Evolutionary conservation across 441 rosid species (phyloP), one percentile per base, ranked within the genome.

Genomic region (Francoa sonchifolia): DNA sequence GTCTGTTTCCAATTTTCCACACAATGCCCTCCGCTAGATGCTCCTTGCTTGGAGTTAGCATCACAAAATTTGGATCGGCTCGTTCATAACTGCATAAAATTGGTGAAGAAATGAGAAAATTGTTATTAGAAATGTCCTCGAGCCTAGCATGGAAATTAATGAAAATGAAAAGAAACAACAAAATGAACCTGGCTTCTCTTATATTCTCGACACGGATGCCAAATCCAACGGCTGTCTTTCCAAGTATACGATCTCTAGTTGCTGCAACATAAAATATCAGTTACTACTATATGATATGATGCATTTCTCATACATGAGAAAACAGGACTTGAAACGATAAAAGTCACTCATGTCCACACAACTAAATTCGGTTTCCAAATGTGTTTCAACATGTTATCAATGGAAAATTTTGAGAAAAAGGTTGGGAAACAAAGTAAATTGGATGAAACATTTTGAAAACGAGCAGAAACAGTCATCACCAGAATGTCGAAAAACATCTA

Each of bases 11-110:
- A 19, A 52, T 52, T 47, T 78, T 53, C 92, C 90, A 79, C 16
- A 52, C 66, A 6, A 62, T 73, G 36, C 90, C 95, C 59, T 81
- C 77, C 1, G 93, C 97, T 16, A 80, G 61, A 59, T 83, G 97
- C 61, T 88, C 94, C 65, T 88, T 88, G 70, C 59, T 78, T 6
- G 92, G 92, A 18, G 94, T 84, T 61, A 84, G 79, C 95, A 84
- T 81, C 19, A 84, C 68, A 6, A 67, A 89, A 63, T 89, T 84
- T 23, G 92, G 94, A 67, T 81, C 94, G 0, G 92, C 94, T 66
- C 97, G 65, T 74, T 84, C 86, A 51, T 89, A 89, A 59, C 97
- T 89, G 83, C 68, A 66, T 46, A 26, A 34, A 33, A 28, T 28
- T 8, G 32, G 4, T 9, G 32, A 9, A 28, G 32, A 12, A 28